Evolutionary conservation across 192 early-diverging fungal species (phyloP), one percentile per base, ranked within the genome.

Genomic region (Coemansia sp.): DNA sequence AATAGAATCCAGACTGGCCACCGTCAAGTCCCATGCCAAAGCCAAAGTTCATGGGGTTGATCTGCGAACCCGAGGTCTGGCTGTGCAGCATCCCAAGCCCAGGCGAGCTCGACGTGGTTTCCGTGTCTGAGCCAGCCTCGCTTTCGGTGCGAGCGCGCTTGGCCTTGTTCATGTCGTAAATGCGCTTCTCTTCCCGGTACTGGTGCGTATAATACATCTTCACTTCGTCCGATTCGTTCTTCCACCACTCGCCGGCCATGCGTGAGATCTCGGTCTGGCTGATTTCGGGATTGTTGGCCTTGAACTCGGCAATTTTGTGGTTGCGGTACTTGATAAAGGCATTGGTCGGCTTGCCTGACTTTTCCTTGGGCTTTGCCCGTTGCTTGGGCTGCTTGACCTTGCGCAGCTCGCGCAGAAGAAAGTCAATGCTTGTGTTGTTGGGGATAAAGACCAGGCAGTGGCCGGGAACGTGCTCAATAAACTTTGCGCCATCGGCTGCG

Each of bases 241-340:
- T 80, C 77, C 77, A 80, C 61, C 62, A 71, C 55, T 75, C 72
- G 64, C 77, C 77, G n/a, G 72, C 72, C 60, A 80, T 23, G 57
- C 77, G 77, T 39, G 77, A 80, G 27, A 80, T 80, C 45, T 80
- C 77, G 27, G 68, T 70, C 62, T 80, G 77, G 63, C 65, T 80
- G 57, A 71, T 63, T 23, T 71, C 77, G 2, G 77, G 77, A 43
- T 70, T 47, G 61, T 56, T 38, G 15, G 54, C 43, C 58, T 71
- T 66, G 57, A 80, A 69, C 68, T 80, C 77, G 45, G 49, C 57
- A 17, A 75, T 80, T 67, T 80, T 80, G 64, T 47, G 64, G 65
- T 66, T 80, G 64, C 77, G 77, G 56, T 80, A 80, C 65, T 65
- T 80, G 64, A 80, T 80, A 45, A 80, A 80, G 6, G 77, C 72